Evolutionary conservation across 2,329 filamentous ascomycete species (phyloP), one percentile per base, ranked within the genome.

Genomic region (Colletotrichum lentis): DNA sequence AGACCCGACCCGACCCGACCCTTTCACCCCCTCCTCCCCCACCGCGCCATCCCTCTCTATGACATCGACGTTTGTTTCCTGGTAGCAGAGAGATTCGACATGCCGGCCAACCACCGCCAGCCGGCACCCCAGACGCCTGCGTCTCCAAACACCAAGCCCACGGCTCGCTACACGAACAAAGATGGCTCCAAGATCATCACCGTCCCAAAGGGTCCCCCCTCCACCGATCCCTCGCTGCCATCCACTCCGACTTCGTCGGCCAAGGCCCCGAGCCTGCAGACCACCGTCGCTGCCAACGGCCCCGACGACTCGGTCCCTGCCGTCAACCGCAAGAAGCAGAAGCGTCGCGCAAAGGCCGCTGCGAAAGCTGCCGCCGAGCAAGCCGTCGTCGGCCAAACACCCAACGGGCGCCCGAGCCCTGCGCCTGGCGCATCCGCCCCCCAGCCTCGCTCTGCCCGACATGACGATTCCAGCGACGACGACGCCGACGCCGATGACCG

Each of bases 311-410:
- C 79, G 54, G 80, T 83, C 52, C 83, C 82, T 52, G 76, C 84
- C 10, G 90, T 94, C 59, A 97, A 97, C 80, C 89, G 92, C 76
- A 97, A 97, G 85, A 98, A 97, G 84, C 92, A 96, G 79, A 97
- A 97, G 84, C 89, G 94, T 73, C 88, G 94, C 72, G 91, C 92
- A 76, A 97, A 97, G 80, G 91, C 91, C 41, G 91, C 92, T 39
- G 90, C 90, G 69, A 88, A 90, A 76, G 87, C 87, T 37, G 88
- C 83, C 49, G 80, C 81, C 5, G 78, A 80, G 53, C 64, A 60
- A 53, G 50, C 62, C 14, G 64, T 41, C 46, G 73, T 41, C 46
- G 73, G 77, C 31, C 73, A 64, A 43, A 43, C 73, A 27, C 73
- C 75, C 39, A 84, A 85, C 70, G 83, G 82, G 24, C 76, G 82